Percentiles rank a stretch among this genome's conserved stretches.
Evolutionary conservation across 495 filamentous ascomycete genomes (phyloP).

Genomic region (Umbilicaria muhlenbergii): DNA sequence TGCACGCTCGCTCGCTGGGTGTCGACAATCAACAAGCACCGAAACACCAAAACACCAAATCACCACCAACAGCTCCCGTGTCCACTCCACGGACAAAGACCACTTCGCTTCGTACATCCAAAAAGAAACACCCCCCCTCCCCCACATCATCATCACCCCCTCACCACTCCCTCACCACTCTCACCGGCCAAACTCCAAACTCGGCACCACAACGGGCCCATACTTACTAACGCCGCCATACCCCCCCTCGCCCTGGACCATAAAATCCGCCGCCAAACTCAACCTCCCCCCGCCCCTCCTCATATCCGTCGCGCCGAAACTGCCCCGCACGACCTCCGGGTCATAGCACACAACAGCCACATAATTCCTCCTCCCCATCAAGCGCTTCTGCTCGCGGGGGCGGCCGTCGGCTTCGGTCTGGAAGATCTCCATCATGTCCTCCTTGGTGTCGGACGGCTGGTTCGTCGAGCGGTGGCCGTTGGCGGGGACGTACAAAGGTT

Average conservation of each 20-base stretch:
- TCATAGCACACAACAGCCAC: slow-evolving; percentile 90
- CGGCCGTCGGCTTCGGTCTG: slow-evolving; percentile 71
- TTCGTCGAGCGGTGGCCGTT: slow-evolving; percentile 74
- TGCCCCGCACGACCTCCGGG: slow-evolving; percentile 53
- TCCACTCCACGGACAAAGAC: too few species aligned
- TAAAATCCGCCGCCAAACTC: slow-evolving; percentile 88
- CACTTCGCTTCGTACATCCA: too few species aligned
- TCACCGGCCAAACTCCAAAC: slow-evolving; percentile 65
- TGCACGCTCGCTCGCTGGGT: too few species aligned
- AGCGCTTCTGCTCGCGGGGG: slow-evolving; percentile 63
- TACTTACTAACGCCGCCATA: slow-evolving; percentile 80
- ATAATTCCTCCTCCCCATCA: slow-evolving; percentile 90
- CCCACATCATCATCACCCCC: too few species aligned
- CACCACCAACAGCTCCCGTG: too few species aligned
- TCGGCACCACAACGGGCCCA: slow-evolving; percentile 89
- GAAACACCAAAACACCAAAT: too few species aligned
- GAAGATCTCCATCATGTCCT: slow-evolving; percentile 99
- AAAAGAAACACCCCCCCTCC: too few species aligned
- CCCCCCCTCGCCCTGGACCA: slow-evolving; percentile 77
- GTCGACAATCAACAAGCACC: too few species aligned
- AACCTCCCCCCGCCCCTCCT: slow-evolving; percentile 45
- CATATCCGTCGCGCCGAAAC: slow-evolving; percentile 28
- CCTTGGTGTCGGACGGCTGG: slow-evolving; percentile 67
- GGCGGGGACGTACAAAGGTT: slow-evolving; percentile 72
- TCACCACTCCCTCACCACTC: too few species aligned